Evolutionary conservation across 177 flowering plant genomes (phyloP), one percentile per base, ranked within the genome.

Genomic region (Vitis hybrid): DNA sequence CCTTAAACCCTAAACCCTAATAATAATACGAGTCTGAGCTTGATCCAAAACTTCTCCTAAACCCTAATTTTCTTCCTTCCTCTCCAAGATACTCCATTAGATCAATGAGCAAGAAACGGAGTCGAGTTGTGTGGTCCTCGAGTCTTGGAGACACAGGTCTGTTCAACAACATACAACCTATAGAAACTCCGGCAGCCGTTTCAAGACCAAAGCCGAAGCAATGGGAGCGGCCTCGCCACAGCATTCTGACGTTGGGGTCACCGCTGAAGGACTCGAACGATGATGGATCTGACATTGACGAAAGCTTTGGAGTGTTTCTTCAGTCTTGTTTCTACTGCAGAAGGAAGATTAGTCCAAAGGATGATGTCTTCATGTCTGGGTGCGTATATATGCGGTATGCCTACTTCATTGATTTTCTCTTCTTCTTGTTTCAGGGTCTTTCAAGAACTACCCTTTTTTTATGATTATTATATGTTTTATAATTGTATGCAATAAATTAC

Each of bases 301-400:
- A 59, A 15, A 18, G 71, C 53, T 70, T 49, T 20, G 67, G 77
- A 14, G 65, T 11, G 59, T 77, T 73, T 70, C 67, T 77, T 19
- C 28, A 58, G 19, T 1, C 38, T 53, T 77, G 76, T 65, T 22
- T 38, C 38, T 57, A 61, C 50, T 77, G 80, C 70, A 73, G 64
- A 70, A 73, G 64, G 53, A 55, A 62, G 6, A 28, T 77, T 31
- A 11, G 33, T 4, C 20, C n/a, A 2, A 28, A 62, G 2, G 68
- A 19, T 2, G 69, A 76, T 20, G 14, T 68, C 0, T 76, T 28
- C 66, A 72, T 72, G 75, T 64, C 65, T 18, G 72, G 72, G 79
- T 71, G 67, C 9, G 78, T 15, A 14, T 7, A 5, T 64, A 11
- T 15, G n/a, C 44, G 5, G 44, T 33, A 33, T 33, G 44, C 5